Evolutionary conservation across 305 asterid species (phyloP).

Genomic region (Solanum hybrid): DNA sequence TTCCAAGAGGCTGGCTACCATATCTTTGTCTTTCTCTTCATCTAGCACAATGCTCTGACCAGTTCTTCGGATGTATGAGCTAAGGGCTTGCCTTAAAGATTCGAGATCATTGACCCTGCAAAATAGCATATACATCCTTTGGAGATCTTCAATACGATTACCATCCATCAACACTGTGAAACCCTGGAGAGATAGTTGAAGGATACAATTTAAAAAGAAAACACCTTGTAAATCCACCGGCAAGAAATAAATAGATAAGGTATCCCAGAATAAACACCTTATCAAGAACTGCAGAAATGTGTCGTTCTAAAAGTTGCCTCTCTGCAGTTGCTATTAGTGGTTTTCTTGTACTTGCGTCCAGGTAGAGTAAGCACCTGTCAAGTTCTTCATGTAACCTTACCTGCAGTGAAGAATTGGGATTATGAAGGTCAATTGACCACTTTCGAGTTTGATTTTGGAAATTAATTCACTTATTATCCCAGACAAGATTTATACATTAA

Average conservation of each 20-base stretch:
- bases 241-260: neutral
- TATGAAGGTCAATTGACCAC: neutral
- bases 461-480: neutral
- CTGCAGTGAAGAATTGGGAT: slow-evolving; percentile 20
- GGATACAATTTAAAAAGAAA: slow-evolving; percentile 23
- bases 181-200: slow-evolving; percentile 88
- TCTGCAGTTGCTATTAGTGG: slow-evolving; percentile 89
- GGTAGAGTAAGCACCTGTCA: slow-evolving; percentile 82
- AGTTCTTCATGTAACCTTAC: slow-evolving; percentile 93
- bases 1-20: slow-evolving; percentile 84
- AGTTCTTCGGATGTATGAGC: slow-evolving; percentile 69
- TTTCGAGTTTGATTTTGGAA: neutral
- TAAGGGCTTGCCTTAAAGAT: slow-evolving; percentile 70
- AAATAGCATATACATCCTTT: slow-evolving; percentile 66
- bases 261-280: slow-evolving; percentile 39
- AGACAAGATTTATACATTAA: neutral
- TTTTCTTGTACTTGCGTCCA: slow-evolving; percentile 78
- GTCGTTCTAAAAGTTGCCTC: slow-evolving; percentile 79
- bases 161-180: slow-evolving; percentile 82
- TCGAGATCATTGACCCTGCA: slow-evolving; percentile 79
- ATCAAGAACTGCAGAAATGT: slow-evolving; percentile 71
- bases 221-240: neutral
- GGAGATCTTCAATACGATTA: slow-evolving; percentile 84
- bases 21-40: slow-evolving; percentile 97
- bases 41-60: slow-evolving; percentile 91